These are phyloP conservation scores for Ophiostoma pallidulum DNA, from an alignment of 2,329 filamentous ascomycete species.

Conservation along the genomic window DNA sequence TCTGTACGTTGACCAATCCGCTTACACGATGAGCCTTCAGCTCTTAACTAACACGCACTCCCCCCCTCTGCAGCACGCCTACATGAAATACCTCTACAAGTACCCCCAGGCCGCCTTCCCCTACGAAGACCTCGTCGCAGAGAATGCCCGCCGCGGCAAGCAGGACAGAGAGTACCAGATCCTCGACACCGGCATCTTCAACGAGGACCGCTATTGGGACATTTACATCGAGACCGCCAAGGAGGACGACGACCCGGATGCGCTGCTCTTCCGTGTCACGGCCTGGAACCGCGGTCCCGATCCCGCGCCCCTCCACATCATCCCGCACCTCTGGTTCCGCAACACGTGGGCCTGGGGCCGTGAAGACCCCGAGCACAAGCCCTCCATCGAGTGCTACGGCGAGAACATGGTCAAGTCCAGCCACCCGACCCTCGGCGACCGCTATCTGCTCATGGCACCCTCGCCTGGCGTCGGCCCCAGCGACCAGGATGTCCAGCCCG, in stretches of 20 bases:
- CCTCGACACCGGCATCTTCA: conserved; percentile 77
- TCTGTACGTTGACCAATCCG: conserved; percentile 30
- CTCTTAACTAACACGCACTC: not conserved
- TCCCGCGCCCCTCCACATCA: conserved; percentile 80
- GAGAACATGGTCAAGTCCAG: conserved; percentile 65
- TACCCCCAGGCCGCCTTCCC: conserved; percentile 88
- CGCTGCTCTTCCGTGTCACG: conserved; percentile 86
- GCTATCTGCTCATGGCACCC: conserved; percentile 77
- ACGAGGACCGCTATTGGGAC: conserved; percentile 90
- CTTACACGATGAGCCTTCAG: not conserved
- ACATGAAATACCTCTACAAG: conserved; percentile 99
- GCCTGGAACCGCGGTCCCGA: conserved; percentile 94
- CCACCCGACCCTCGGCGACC: conserved; percentile 71
- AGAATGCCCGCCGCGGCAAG: conserved; percentile 69
- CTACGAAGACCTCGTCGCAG: conserved; percentile 76
- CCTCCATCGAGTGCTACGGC: conserved; percentile 57
- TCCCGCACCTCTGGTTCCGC: conserved; percentile 93
- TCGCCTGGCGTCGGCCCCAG: conserved; percentile 75
- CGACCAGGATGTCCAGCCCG: conserved; percentile 74
- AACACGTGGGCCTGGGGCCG: conserved; percentile 96
- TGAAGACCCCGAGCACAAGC: conserved; percentile 66
- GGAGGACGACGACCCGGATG: conserved; percentile 82
- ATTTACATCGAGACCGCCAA: conserved; percentile 96
- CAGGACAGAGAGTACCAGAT: conserved; percentile 85
- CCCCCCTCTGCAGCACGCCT: conserved; percentile 78